phyloP scores from a whole-genome alignment of 2,329 filamentous ascomycete species.

The Laburnicola sp. region DNA sequence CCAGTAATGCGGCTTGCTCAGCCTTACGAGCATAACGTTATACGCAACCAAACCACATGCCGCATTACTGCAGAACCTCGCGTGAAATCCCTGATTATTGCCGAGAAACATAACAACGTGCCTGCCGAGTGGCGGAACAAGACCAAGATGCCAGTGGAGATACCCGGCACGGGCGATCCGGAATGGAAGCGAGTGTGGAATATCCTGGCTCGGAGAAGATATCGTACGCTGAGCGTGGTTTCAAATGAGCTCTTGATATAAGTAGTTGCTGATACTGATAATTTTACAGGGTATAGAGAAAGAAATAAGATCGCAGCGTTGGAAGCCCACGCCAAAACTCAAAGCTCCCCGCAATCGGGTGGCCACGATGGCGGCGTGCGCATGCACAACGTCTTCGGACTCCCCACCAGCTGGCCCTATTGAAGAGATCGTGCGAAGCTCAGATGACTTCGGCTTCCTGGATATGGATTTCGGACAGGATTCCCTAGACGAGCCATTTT shows the following conservation, averaged over 20 bases:
- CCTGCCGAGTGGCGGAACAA: conserved; percentile 24
- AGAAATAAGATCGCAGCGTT: conserved; percentile 30
- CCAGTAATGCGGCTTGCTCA: no score
- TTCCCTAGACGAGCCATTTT: conserved; percentile 16
- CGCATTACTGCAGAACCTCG: no score
- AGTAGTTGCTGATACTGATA: background rate
- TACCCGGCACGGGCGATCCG: conserved; percentile 29
- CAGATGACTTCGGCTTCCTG: conserved; percentile 7
- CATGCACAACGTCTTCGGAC: background rate
- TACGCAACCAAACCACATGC: no score
- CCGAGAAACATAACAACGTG: conserved; percentile 23
- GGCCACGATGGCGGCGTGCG: conserved; percentile 5
- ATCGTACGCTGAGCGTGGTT: conserved; percentile 20
- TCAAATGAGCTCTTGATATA: no score
- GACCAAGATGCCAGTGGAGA: conserved; percentile 17
- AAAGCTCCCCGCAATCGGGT: background rate
- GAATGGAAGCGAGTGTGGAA: conserved; percentile 36
- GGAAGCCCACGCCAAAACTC: conserved; percentile 24
- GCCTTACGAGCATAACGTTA: no score
- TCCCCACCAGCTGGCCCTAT: background rate
- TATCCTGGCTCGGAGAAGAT: conserved; percentile 35
- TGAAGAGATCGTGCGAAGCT: conserved; percentile 9
- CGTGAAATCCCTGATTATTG: no score
- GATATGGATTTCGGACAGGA: conserved; percentile 17
- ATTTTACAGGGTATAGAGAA: conserved; percentile 26